These are phyloP conservation scores for Novakomyces olei DNA, from an alignment of 805 yeast species.

Conservation along the genomic window DNA sequence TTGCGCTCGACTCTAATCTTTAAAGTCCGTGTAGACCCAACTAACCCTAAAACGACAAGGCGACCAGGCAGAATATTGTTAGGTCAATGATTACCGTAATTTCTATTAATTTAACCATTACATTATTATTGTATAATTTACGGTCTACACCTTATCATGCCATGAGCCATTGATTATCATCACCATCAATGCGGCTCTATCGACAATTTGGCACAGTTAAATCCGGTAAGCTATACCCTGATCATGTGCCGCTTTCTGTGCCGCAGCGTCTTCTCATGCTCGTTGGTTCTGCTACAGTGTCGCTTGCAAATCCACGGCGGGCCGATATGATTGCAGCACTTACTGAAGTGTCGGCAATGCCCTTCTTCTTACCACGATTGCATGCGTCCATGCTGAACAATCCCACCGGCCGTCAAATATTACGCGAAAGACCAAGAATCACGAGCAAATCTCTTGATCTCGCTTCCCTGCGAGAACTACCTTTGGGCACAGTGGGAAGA, in stretches of 20 bases:
- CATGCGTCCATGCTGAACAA: slow-evolving; percentile 57
- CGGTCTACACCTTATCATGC: too few species aligned
- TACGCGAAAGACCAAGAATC: slow-evolving; percentile 64
- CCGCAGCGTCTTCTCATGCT: slow-evolving; percentile 43
- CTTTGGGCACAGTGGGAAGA: slow-evolving; percentile 51
- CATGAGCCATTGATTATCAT: too few species aligned
- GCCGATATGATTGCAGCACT: slow-evolving; percentile 18
- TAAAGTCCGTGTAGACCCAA: too few species aligned
- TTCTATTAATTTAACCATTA: too few species aligned
- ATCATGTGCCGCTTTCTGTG: slow-evolving; percentile 50
- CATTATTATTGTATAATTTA: too few species aligned
- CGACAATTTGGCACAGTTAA: too few species aligned
- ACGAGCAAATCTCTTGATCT: slow-evolving; percentile 49
- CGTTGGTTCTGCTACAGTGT: slow-evolving; percentile 51
- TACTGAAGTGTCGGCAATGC: slow-evolving; percentile 78
- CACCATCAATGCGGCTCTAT: too few species aligned
- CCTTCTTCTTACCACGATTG: slow-evolving; percentile 37
- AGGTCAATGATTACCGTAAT: too few species aligned
- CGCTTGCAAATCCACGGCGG: slow-evolving; percentile 23
- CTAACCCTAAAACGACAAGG: too few species aligned
- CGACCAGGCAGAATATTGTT: too few species aligned
- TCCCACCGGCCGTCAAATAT: slow-evolving; percentile 50
- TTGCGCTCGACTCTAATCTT: too few species aligned
- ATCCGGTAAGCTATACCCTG: too few species aligned
- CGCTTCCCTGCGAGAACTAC: slow-evolving; percentile 33